These are phyloP conservation scores for Coccomyxa subellipsoidea DNA, from an alignment of 163 green algal species.

Conservation along the genomic window DNA sequence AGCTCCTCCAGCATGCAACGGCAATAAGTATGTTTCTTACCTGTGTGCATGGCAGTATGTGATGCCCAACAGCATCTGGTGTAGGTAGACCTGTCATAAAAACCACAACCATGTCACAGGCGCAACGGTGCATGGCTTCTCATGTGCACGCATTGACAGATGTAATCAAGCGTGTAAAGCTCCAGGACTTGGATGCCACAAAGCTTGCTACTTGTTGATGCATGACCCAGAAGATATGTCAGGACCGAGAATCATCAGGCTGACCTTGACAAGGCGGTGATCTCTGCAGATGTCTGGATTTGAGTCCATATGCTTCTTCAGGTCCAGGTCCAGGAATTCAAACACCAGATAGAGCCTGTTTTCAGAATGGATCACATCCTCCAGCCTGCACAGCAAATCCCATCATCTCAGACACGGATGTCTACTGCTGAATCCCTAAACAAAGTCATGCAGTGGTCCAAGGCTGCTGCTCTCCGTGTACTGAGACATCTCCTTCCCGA, in stretches of 20 bases:
- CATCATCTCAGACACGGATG: too few species aligned
- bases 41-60: constrained; percentile 84
- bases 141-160: too few species aligned
- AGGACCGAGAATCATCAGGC: not conserved
- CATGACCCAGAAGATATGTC: not conserved
- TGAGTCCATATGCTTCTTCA: constrained; percentile 95
- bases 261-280: constrained; percentile 68
- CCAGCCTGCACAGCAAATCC: constrained; percentile 51
- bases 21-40: constrained; percentile 5
- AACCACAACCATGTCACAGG: not conserved
- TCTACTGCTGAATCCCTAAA: too few species aligned
- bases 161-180: too few species aligned
- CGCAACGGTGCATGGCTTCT: too few species aligned
- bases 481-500: too few species aligned
- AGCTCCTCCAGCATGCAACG: too few species aligned
- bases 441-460: too few species aligned
- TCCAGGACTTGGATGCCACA: not conserved
- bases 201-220: not conserved
- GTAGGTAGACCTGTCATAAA: constrained; percentile 78
- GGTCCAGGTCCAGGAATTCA: constrained; percentile 95
- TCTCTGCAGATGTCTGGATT: constrained; percentile 53
- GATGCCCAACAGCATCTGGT: constrained; percentile 94
- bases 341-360: constrained; percentile 94
- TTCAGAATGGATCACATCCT: constrained; percentile 81
- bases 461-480: too few species aligned